Percentiles rank a stretch among this genome's conserved stretches.
phyloP scores from a whole-genome alignment of 2,329 filamentous ascomycete species.

The Paracoccidioides brasiliensis region DNA sequence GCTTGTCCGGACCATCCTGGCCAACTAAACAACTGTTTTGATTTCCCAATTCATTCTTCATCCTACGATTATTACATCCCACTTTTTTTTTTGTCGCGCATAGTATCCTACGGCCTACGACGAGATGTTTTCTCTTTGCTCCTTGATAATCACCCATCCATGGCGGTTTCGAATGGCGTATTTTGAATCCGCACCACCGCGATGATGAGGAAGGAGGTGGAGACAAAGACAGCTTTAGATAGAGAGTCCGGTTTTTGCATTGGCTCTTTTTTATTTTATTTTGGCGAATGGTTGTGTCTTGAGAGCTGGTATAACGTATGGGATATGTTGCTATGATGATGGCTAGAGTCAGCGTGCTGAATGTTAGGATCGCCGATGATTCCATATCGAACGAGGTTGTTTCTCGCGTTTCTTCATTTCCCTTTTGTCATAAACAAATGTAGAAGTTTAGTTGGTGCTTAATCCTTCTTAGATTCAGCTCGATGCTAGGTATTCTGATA shows the following conservation, averaged over 20 bases:
- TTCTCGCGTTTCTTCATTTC: not conserved
- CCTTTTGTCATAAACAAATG: too few relatives aligned
- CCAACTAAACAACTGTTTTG: constrained; percentile 47
- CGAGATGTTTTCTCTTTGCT: not conserved
- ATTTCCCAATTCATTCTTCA: constrained; percentile 10
- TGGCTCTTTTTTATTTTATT: not conserved
- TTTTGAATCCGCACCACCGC: not conserved
- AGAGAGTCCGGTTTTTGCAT: constrained; percentile 7
- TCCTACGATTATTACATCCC: constrained; percentile 6
- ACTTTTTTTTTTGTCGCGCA: constrained; percentile 6
- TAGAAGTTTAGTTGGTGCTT: too few relatives aligned
- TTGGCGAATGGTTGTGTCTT: not conserved
- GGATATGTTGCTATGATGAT: not conserved
- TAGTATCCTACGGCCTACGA: not conserved
- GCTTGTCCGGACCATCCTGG: constrained; percentile 73
- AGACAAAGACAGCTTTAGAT: not conserved
- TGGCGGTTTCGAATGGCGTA: too few relatives aligned
- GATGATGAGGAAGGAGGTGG: not conserved
- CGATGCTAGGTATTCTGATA: too few relatives aligned
- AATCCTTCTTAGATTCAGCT: too few relatives aligned
- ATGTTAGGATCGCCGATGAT: not conserved
- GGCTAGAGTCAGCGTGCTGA: not conserved
- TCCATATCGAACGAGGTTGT: not conserved
- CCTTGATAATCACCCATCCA: not conserved
- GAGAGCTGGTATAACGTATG: not conserved